These are phyloP conservation scores for Nemania sp. DNA, from an alignment of 2,329 filamentous ascomycete species.

Conservation along the genomic window DNA sequence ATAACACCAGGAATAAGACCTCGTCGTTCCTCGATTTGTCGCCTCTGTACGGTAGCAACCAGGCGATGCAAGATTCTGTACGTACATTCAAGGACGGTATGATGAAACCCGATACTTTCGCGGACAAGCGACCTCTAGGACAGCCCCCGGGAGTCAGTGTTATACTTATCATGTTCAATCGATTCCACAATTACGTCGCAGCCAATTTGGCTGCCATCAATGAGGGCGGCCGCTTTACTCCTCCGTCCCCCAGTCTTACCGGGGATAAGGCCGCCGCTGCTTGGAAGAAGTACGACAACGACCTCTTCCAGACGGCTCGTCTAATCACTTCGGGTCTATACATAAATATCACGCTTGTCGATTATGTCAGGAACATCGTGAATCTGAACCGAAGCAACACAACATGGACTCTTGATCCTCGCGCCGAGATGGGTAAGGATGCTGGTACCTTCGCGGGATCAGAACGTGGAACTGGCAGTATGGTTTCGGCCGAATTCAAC, in stretches of 20 bases:
- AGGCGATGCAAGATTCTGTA: constrained; percentile 67
- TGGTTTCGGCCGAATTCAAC: constrained; percentile 87
- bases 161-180: constrained; percentile 75
- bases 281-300: constrained; percentile 73
- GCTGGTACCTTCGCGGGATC: constrained; percentile 59
- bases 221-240: constrained; percentile 76
- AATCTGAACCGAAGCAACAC: constrained; percentile 73
- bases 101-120: constrained; percentile 73
- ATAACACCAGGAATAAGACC: constrained; percentile 59
- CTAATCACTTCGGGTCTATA: constrained; percentile 76
- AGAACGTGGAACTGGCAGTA: constrained; percentile 75
- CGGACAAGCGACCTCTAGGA: constrained; percentile 69
- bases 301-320: constrained; percentile 77
- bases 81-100: constrained; percentile 71
- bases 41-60: constrained; percentile 71
- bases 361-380: constrained; percentile 79
- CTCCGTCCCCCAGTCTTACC: constrained; percentile 55
- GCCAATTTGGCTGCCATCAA: constrained; percentile 83
- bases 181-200: constrained; percentile 87
- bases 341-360: constrained; percentile 76
- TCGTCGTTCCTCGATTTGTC: constrained; percentile 74
- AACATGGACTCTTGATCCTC: constrained; percentile 80
- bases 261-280: constrained; percentile 54
- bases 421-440: constrained; percentile 65
- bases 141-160: constrained; percentile 74